Percentiles rank a stretch among this genome's conserved stretches.
Conservation (phyloP, 768 basidiomycete species). For the Mycena olivaceomarginata region DNA sequence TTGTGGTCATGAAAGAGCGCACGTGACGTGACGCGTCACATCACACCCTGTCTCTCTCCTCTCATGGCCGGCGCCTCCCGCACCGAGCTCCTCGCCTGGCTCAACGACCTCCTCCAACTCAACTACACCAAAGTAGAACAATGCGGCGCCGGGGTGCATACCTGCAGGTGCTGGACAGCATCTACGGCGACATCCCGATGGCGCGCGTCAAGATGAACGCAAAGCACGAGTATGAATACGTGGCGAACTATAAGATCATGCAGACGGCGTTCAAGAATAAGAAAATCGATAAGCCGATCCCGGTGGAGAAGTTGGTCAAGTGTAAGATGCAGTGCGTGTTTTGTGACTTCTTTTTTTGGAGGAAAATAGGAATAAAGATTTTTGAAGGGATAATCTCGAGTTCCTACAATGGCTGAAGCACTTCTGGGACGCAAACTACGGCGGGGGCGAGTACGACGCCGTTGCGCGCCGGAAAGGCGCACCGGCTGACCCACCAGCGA, state of each 20-base stretch:
- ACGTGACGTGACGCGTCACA: neutral
- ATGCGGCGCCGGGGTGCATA: constrained; percentile 83
- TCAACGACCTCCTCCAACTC: constrained; percentile 94
- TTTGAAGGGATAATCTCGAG: constrained; percentile 91
- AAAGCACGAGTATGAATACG: constrained; percentile 96
- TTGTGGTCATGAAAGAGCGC: too few species aligned
- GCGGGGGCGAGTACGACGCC: constrained; percentile 54
- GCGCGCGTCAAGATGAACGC: constrained; percentile 95
- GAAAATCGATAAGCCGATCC: constrained; percentile 98
- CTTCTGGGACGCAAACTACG: constrained; percentile 88
- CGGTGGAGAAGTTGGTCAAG: constrained; percentile 94
- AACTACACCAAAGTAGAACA: constrained; percentile 90
- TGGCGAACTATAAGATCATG: constrained; percentile 96
- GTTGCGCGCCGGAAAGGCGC: constrained; percentile 87
- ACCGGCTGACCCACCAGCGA: constrained; percentile 27
- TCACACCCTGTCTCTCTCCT: neutral
- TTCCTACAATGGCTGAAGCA: constrained; percentile 98
- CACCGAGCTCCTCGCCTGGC: constrained; percentile 93
- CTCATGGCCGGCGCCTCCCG: constrained; percentile 80
- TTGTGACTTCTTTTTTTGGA: constrained; percentile 49
- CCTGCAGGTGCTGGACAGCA: constrained; percentile 95
- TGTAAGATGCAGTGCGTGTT: constrained; percentile 99
- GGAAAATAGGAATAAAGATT: neutral
- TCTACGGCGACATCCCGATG: constrained; percentile 96
- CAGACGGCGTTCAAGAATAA: constrained; percentile 94